Percentiles rank a stretch among this genome's conserved stretches.
phyloP scores from a whole-genome alignment of 1,284 basidiomycete species.

The Apiotrichum siamense region DNA sequence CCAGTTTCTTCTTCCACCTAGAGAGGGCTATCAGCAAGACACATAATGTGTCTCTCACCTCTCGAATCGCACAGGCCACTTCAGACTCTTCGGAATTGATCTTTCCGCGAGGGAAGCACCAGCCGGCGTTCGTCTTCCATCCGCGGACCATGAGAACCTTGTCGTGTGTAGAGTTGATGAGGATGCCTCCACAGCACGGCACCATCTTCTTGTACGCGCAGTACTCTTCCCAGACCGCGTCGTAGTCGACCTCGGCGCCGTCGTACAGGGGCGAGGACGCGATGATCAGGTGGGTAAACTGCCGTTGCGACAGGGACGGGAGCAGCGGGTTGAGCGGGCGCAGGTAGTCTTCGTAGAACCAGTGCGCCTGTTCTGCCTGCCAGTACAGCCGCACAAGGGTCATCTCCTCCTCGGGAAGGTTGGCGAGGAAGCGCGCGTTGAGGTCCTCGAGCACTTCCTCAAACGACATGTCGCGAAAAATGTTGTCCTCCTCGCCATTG shows the following conservation, averaged over 20 bases:
- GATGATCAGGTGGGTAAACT: slow-evolving; percentile 91
- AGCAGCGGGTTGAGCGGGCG: slow-evolving; percentile 82
- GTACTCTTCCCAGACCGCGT: slow-evolving; percentile 46
- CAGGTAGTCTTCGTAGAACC: slow-evolving; percentile 99
- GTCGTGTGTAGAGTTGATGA: slow-evolving; percentile 84
- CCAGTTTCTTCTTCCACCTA: slow-evolving; percentile 93
- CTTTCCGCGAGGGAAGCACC: slow-evolving; percentile 99
- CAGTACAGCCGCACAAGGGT: slow-evolving; percentile 91
- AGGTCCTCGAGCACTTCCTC: slow-evolving; percentile 75
- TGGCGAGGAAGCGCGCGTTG: slow-evolving; percentile 93
- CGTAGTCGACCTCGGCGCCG: slow-evolving; percentile 33
- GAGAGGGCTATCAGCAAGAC: not conserved
- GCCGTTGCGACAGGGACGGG: slow-evolving; percentile 80
- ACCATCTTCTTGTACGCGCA: slow-evolving; percentile 94
- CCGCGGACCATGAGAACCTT: slow-evolving; percentile 96
- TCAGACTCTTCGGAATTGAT: slow-evolving; percentile 90
- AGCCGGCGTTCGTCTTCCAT: slow-evolving; percentile 92
- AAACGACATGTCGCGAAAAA: slow-evolving; percentile 41
- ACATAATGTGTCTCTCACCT: slow-evolving; percentile 54
- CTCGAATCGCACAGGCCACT: slow-evolving; percentile 77
- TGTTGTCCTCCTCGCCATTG: slow-evolving; percentile 33
- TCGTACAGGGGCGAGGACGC: slow-evolving; percentile 41
- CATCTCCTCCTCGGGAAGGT: slow-evolving; percentile 90
- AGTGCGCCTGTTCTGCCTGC: slow-evolving; percentile 99
- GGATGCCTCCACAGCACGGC: slow-evolving; percentile 96